Conservation (phyloP, 2,329 filamentous ascomycete species). For the Colletotrichum aenigma region DNA sequence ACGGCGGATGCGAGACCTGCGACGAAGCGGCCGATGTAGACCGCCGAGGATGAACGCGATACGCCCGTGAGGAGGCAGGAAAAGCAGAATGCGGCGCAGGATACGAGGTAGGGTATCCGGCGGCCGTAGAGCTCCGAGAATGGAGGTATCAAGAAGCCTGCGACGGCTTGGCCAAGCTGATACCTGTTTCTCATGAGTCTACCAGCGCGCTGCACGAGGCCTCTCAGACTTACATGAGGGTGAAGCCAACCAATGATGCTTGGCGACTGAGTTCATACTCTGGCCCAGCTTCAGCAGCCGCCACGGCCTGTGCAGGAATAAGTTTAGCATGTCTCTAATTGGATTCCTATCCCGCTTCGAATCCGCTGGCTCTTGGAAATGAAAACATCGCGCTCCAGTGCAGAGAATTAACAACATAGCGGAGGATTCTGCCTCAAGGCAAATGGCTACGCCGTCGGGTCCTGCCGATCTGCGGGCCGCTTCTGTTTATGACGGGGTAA, state of each 20-base stretch:
- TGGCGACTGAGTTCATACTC: constrained; percentile 5
- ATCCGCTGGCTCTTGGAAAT: not conserved
- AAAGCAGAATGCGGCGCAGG: constrained; percentile 33
- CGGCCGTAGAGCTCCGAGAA: constrained; percentile 41
- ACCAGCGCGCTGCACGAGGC: not conserved
- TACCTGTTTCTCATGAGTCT: constrained; percentile 25
- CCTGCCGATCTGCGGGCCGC: not conserved
- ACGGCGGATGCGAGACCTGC: constrained; percentile 50
- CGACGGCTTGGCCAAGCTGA: constrained; percentile 39
- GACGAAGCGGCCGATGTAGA: constrained; percentile 44
- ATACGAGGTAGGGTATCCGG: constrained; percentile 34
- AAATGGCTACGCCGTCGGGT: not conserved
- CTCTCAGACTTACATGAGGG: constrained; percentile 22
- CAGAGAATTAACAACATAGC: not conserved
- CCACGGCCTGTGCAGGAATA: not conserved
- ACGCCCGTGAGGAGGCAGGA: constrained; percentile 41
- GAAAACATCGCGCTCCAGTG: not conserved
- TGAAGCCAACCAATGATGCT: constrained; percentile 26
- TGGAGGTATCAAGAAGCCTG: constrained; percentile 41
- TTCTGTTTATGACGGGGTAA: not conserved
- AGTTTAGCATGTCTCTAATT: not conserved
- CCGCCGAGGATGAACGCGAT: constrained; percentile 35
- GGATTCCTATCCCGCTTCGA: not conserved
- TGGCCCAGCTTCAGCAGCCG: constrained; percentile 4
- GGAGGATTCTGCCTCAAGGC: not conserved